phyloP scores from a whole-genome alignment of 2,329 filamentous ascomycete genomes.

The Talaromyces sp. region DNA sequence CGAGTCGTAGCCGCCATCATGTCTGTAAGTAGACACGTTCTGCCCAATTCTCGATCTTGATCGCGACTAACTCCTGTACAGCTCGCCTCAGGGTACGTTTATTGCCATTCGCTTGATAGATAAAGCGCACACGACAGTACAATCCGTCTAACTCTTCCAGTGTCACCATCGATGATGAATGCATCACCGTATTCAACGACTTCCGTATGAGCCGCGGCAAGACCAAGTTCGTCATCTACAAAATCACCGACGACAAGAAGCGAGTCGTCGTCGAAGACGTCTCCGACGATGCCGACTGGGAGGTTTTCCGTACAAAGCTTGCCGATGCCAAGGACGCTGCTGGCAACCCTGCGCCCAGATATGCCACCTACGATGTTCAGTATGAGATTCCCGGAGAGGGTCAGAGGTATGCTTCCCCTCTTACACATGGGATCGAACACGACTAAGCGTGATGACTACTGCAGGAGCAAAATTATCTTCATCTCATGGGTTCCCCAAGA shows the following conservation, averaged over 20 bases:
- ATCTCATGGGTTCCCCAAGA: conserved; percentile 48
- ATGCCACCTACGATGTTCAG: conserved; percentile 51
- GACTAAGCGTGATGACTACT: conserved; percentile 8
- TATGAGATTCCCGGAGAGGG: conserved; percentile 49
- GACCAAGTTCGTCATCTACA: conserved; percentile 52
- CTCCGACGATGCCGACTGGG: conserved; percentile 46
- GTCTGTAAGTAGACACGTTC: conserved; percentile 11
- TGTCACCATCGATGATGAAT: conserved; percentile 47
- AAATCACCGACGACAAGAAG: conserved; percentile 51
- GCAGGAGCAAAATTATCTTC: conserved; percentile 51
- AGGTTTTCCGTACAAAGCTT: conserved; percentile 48
- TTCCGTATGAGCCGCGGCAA: conserved; percentile 41
- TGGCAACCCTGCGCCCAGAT: conserved; percentile 47
- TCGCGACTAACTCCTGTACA: background rate
- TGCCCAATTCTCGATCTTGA: background rate
- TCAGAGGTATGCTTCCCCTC: conserved; percentile 41
- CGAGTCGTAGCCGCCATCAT: conserved; percentile 1
- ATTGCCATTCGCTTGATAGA: background rate
- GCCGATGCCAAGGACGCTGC: conserved; percentile 40
- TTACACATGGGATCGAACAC: background rate
- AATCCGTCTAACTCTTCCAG: conserved; percentile 27
- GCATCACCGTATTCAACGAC: conserved; percentile 46
- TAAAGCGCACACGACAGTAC: conserved; percentile 1
- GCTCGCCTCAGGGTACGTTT: conserved; percentile 20
- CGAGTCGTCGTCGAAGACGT: conserved; percentile 48